Evolutionary conservation across 768 basidiomycete species (phyloP).

Genomic region (Grammothele lineata): DNA sequence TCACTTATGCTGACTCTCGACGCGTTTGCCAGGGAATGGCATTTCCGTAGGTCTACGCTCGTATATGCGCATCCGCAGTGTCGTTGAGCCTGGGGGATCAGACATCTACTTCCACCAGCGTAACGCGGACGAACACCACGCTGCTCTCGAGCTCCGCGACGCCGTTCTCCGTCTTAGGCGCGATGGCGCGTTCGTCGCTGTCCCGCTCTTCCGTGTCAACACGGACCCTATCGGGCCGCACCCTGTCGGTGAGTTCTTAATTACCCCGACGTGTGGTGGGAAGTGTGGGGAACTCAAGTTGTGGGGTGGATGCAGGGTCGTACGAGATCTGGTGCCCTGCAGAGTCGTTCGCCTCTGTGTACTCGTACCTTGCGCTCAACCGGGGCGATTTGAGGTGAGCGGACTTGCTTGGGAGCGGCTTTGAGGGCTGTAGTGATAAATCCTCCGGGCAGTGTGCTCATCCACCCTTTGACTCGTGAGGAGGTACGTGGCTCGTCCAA

Average conservation of each 20-base stretch:
- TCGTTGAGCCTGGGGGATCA: constrained; percentile 28
- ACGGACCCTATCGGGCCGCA: constrained; percentile 68
- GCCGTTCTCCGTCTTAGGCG: constrained; percentile 65
- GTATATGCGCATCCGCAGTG: too few relatives aligned
- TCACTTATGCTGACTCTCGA: too few relatives aligned
- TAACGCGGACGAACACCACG: constrained; percentile 56
- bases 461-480: constrained; percentile 72
- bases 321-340: constrained; percentile 81
- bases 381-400: constrained; percentile 62
- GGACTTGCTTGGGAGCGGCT: not conserved
- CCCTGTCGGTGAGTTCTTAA: constrained; percentile 53
- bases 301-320: constrained; percentile 44
- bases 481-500: constrained; percentile 39
- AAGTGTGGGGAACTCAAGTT: not conserved
- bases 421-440: too few relatives aligned
- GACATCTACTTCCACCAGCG: constrained; percentile 79
- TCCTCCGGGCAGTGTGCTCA: constrained; percentile 48
- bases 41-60: constrained; percentile 63
- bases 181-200: constrained; percentile 77
- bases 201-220: constrained; percentile 71
- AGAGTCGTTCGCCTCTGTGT: constrained; percentile 72
- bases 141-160: constrained; percentile 65
- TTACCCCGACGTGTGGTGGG: too few relatives aligned
- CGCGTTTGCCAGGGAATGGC: constrained; percentile 63
- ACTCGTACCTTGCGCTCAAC: constrained; percentile 69